Base-by-base conservation (phyloP, 352 stramenopile species). In the Phytophthora aleatoria region DNA sequence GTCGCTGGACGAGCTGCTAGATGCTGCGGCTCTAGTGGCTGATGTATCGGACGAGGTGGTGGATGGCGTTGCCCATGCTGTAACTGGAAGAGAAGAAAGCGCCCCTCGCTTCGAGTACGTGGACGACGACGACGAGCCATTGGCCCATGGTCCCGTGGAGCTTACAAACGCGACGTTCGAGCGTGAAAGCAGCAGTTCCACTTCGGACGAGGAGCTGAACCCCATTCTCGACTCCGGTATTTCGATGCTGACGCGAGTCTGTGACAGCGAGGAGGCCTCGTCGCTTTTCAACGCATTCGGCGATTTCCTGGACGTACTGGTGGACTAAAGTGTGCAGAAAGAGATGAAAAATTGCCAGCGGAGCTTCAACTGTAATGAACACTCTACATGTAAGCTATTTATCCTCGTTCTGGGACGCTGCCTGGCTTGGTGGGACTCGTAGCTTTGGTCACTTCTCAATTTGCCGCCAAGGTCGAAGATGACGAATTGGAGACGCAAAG, bases 221-320 rank as follows among this genome's bases (percentile, higher is more conserved):
- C 55, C 54, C 8, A 45, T 89, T 12, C 54, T 87, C 16, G 74
- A 87, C 50, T 69, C 60, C 2, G 71, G 81, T 24, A 67, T 92
- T 42, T 87, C 77, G 38, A 68, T 89, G 26, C 56, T 92, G 36
- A 67, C 73, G 13, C 71, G 69, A 44, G 69, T 89, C 11, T 87
- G 80, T 36, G 79, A 90, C 44, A 91, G 78, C 38, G 56, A 90
- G 36, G 77, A 89, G 50, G 72, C 81, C 13, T 64, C 77, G 41
- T 81, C 78, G 42, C 66, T 92, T 26, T 83, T 92, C 42, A 90
- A 90, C 63, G 77, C 79, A 3, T 86, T 92, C 35, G 81, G 79
- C 26, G 73, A 91, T 60, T 87, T 92, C 45, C 43, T 92, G 24
- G 83, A 92, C 31, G 74, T 87, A 15, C 61, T 92, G 15, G 71